Percentiles rank a stretch among this genome's conserved stretches.
These are phyloP conservation scores for Thelonectria discophora DNA, from an alignment of 2,329 filamentous ascomycete genomes.

Conservation along the genomic window DNA sequence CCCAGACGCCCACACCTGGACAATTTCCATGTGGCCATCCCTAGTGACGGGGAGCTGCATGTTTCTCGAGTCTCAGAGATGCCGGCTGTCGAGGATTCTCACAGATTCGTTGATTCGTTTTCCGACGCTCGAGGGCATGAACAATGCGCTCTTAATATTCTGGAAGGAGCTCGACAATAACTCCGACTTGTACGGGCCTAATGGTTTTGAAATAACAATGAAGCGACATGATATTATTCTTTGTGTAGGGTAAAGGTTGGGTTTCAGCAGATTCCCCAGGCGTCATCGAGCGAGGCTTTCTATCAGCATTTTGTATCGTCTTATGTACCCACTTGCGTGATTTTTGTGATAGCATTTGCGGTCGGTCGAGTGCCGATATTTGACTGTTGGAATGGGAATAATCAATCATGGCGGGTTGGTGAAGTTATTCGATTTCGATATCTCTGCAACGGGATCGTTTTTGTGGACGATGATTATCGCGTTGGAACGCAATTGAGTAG, in stretches of 20 bases:
- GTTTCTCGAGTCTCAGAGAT: constrained; percentile 16
- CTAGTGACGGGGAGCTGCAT: constrained; percentile 14
- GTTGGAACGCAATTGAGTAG: too few species aligned
- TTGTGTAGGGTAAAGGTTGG: constrained; percentile 9
- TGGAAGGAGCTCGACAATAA: constrained; percentile 17
- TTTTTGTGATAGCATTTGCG: too few species aligned
- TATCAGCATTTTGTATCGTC: not conserved
- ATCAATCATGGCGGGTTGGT: too few species aligned
- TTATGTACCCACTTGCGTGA: too few species aligned
- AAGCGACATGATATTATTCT: constrained; percentile 16
- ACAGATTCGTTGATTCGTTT: constrained; percentile 13
- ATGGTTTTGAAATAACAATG: constrained; percentile 20
- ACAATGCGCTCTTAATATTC: constrained; percentile 11
- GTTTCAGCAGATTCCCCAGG: not conserved
- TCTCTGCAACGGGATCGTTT: too few species aligned
- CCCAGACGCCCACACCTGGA: constrained; percentile 18
- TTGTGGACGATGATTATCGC: too few species aligned
- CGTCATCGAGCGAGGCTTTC: not conserved
- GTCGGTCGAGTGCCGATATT: too few species aligned
- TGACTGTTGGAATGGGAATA: too few species aligned
- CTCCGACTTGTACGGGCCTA: constrained; percentile 9
- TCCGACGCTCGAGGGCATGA: constrained; percentile 17
- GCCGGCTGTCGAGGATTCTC: constrained; percentile 7
- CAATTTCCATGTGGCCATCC: constrained; percentile 21
- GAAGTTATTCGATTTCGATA: too few species aligned